Percentiles rank a stretch among this genome's conserved stretches.
phyloP scores from a whole-genome alignment of 2,329 filamentous ascomycete species.

The Colletotrichum zoysiae region DNA sequence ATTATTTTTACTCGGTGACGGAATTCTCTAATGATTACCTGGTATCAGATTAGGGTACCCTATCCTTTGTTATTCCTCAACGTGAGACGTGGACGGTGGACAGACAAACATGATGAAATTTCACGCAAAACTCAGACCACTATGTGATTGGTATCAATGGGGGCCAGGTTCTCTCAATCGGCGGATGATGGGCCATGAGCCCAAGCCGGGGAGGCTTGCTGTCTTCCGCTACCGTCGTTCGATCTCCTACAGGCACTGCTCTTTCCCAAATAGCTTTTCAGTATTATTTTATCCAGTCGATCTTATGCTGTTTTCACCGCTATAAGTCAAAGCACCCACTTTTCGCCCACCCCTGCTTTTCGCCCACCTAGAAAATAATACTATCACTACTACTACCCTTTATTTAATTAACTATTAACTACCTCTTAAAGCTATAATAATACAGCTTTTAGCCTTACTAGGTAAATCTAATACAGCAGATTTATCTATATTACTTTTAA shows the following conservation, averaged over 20 bases:
- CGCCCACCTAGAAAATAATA: too few species aligned
- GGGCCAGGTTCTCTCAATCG: slow-evolving; percentile 15
- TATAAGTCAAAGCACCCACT: too few species aligned
- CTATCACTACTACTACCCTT: too few species aligned
- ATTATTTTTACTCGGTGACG: background rate
- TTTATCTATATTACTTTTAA: too few species aligned
- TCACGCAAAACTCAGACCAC: background rate
- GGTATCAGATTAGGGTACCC: background rate
- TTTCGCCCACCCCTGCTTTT: too few species aligned
- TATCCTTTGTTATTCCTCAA: background rate
- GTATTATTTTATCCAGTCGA: slow-evolving; percentile 20
- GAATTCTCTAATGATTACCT: background rate
- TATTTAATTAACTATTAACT: too few species aligned
- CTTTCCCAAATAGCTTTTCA: slow-evolving; percentile 32
- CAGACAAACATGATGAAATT: background rate
- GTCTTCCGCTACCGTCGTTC: background rate
- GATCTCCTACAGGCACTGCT: background rate
- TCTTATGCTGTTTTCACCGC: slow-evolving; percentile 16
- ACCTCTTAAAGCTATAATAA: too few species aligned
- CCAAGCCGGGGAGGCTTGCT: background rate
- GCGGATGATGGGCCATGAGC: slow-evolving; percentile 2
- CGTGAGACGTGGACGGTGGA: background rate
- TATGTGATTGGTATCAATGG: background rate
- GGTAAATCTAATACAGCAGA: too few species aligned
- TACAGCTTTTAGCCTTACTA: too few species aligned